These are phyloP conservation scores for Pseudocercospora vitis DNA, from an alignment of 2,329 filamentous ascomycete genomes.

Conservation along the genomic window DNA sequence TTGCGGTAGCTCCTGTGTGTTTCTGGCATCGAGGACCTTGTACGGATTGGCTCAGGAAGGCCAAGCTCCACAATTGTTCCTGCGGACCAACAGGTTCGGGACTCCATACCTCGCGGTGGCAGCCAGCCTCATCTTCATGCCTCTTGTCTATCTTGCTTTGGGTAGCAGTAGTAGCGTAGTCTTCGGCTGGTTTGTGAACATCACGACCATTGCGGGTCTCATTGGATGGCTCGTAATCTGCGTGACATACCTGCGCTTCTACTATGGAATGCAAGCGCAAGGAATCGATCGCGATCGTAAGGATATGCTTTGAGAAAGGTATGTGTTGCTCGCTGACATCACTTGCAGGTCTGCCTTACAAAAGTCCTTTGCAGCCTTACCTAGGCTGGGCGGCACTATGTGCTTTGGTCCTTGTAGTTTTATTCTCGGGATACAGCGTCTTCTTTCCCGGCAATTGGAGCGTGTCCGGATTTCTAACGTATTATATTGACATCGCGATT, in stretches of 20 bases:
- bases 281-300: conserved; percentile 18
- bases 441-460: conserved; percentile 51
- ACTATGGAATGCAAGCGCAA: conserved; percentile 16
- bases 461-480: conserved; percentile 21
- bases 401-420: conserved; percentile 61
- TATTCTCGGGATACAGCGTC: conserved; percentile 63
- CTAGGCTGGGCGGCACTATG: conserved; percentile 59
- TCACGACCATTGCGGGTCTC: conserved; percentile 21
- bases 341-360: conserved; percentile 37
- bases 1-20: conserved; percentile 56
- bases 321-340: neutral
- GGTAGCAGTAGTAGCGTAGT: conserved; percentile 20
- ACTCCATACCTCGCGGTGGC: conserved; percentile 20
- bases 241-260: conserved; percentile 23
- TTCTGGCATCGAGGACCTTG: conserved; percentile 55
- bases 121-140: conserved; percentile 19
- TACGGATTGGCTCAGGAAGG: conserved; percentile 50
- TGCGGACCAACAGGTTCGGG: conserved; percentile 35
- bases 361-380: conserved; percentile 48
- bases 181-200: conserved; percentile 26
- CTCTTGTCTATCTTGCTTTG: conserved; percentile 22
- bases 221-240: conserved; percentile 24
- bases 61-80: conserved; percentile 53
- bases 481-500: conserved; percentile 24
- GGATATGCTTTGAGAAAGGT: neutral